A percentile compares a stretch with the other conserved stretches of the same genome.
Evolutionary conservation across 2,329 filamentous ascomycete species (phyloP).

Genomic region (Shiraia bambusicola): DNA sequence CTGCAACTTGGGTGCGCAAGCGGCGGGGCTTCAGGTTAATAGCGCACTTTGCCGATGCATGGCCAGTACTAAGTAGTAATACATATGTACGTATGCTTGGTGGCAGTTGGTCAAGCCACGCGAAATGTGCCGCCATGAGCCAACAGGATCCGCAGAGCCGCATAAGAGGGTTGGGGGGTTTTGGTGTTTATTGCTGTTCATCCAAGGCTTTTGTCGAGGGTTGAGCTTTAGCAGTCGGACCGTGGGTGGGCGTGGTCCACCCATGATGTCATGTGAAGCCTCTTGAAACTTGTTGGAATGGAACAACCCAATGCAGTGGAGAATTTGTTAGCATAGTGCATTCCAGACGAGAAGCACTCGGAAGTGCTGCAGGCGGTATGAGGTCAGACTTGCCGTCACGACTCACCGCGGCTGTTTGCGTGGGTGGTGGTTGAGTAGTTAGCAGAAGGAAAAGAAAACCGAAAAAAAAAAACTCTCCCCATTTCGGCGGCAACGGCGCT

Average conservation of each 20-base stretch:
- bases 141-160: constrained; percentile 12
- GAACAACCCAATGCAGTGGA: constrained; percentile 16
- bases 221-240: constrained; percentile 12
- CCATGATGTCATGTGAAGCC: constrained; percentile 28
- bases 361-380: constrained; percentile 12
- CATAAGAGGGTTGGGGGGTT: constrained; percentile 5
- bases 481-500: no score
- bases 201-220: constrained; percentile 11
- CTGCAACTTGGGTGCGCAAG: no score
- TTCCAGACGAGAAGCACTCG: constrained; percentile 23
- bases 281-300: constrained; percentile 38
- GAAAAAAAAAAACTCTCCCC: no score
- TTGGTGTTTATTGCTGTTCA: not conserved
- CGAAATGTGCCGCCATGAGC: constrained; percentile 8
- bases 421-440: constrained; percentile 4
- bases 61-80: no score
- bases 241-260: constrained; percentile 29
- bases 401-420: constrained; percentile 8
- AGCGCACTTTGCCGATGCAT: constrained; percentile 23
- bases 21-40: constrained; percentile 15
- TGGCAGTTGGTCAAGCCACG: constrained; percentile 3
- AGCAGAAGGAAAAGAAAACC: constrained; percentile 19
- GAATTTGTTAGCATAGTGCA: constrained; percentile 17
- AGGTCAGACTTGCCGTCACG: constrained; percentile 13
- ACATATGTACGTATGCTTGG: no score